phyloP scores from a whole-genome alignment of 2,329 filamentous ascomycete genomes.

The Rhynchosporium graminicola region DNA sequence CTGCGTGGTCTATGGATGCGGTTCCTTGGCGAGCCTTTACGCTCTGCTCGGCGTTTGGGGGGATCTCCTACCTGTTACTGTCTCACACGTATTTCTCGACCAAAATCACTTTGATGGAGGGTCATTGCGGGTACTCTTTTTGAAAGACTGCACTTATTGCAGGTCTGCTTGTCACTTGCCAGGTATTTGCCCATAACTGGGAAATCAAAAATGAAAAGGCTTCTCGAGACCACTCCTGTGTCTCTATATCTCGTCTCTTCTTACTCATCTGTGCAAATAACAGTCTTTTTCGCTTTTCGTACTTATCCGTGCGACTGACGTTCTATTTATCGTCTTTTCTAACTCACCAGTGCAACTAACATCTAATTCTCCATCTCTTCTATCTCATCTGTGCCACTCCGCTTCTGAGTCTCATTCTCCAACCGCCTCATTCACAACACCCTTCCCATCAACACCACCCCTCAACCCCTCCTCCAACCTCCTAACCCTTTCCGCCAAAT shows the following conservation, averaged over 20 bases:
- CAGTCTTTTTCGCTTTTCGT: too few relatives aligned
- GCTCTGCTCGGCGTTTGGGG: constrained; percentile 41
- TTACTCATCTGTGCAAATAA: constrained; percentile 48
- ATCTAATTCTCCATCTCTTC: too few relatives aligned
- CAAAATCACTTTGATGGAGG: constrained; percentile 38
- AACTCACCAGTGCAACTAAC: too few relatives aligned
- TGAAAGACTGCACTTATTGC: constrained; percentile 34
- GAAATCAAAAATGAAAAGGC: constrained; percentile 30
- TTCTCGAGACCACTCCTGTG: constrained; percentile 38
- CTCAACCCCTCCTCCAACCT: constrained; percentile 52
- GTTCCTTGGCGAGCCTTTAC: constrained; percentile 35
- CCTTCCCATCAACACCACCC: constrained; percentile 21
- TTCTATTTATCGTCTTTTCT: too few relatives aligned
- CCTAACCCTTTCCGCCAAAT: constrained; percentile 73
- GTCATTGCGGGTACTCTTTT: constrained; percentile 25
- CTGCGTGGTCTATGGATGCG: constrained; percentile 40
- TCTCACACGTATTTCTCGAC: constrained; percentile 37
- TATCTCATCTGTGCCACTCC: too few relatives aligned
- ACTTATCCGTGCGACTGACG: constrained; percentile 45
- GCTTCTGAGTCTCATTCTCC: constrained; percentile 45
- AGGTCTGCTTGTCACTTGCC: constrained; percentile 36
- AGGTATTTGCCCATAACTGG: constrained; percentile 30
- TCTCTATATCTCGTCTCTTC: constrained; percentile 54
- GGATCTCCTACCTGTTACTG: constrained; percentile 34
- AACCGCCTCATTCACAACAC: constrained; percentile 25